A percentile compares a stretch with the other conserved stretches of the same genome.
phyloP scores from a whole-genome alignment of 2,329 filamentous ascomycete species.

The Fusarium drepaniforme region DNA sequence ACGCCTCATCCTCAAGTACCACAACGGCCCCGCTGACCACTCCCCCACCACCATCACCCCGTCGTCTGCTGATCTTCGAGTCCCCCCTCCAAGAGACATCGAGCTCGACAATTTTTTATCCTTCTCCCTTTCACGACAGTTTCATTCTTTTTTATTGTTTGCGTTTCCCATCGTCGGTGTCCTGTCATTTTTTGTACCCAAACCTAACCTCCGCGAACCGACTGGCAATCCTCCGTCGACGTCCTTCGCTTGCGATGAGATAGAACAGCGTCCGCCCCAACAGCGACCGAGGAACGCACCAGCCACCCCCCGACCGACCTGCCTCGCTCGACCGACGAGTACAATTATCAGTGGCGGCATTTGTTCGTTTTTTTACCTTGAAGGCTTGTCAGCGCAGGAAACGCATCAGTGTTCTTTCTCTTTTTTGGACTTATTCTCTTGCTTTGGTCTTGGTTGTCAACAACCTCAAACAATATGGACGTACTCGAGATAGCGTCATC shows the following conservation, averaged over 20 bases:
- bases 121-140: constrained; percentile 24
- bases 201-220: constrained; percentile 2
- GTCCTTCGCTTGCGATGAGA: constrained; percentile 39
- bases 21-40: constrained; percentile 41
- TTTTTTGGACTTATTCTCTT: not conserved
- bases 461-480: constrained; percentile 34
- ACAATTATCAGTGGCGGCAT: constrained; percentile 4
- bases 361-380: constrained; percentile 1
- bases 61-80: constrained; percentile 42
- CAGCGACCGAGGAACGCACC: constrained; percentile 32
- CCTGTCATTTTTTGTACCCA: not conserved
- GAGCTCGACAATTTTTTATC: constrained; percentile 25
- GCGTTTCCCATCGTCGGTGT: constrained; percentile 8
- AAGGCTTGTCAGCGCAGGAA: not conserved
- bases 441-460: not conserved
- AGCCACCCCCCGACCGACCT: constrained; percentile 32
- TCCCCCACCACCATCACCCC: constrained; percentile 38
- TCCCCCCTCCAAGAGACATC: constrained; percentile 25
- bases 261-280: constrained; percentile 29
- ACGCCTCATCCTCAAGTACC: constrained; percentile 27
- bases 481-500: constrained; percentile 39
- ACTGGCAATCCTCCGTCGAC: constrained; percentile 7
- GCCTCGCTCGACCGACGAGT: constrained; percentile 11
- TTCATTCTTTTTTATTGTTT: constrained; percentile 20
- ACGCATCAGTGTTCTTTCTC: not conserved